Conservation (phyloP, 169 alveolate genomes). For the Amoebophrya sp. region DNA sequence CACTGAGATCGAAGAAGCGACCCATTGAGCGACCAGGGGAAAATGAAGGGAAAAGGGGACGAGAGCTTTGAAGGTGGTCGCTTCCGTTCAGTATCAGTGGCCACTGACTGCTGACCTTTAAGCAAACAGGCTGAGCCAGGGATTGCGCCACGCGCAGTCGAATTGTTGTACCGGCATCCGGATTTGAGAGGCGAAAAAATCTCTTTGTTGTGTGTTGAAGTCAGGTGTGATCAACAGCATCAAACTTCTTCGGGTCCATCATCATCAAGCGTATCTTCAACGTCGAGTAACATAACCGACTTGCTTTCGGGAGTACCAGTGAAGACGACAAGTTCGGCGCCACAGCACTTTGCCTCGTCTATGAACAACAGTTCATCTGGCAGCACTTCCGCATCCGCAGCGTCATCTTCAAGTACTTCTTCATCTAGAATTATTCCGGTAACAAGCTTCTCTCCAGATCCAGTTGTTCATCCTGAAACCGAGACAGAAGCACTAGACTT, state of each 20-base stretch:
- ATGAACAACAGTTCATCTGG: background rate
- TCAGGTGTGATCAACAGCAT: background rate
- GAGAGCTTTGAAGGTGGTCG: too few species aligned
- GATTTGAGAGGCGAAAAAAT: background rate
- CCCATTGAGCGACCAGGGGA: too few species aligned
- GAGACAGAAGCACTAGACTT: background rate
- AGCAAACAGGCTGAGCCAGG: too few species aligned
- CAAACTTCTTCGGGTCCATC: background rate
- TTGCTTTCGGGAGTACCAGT: background rate
- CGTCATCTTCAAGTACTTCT: background rate
- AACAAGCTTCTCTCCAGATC: background rate
- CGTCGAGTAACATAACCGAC: background rate
- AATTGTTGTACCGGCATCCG: background rate
- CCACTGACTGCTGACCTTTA: too few species aligned
- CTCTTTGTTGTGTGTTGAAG: background rate
- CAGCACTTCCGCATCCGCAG: background rate
- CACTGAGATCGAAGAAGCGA: too few species aligned
- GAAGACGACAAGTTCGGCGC: background rate
- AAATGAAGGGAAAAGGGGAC: too few species aligned
- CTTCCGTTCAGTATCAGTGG: too few species aligned
- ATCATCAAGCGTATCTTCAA: background rate
- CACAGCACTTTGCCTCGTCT: background rate
- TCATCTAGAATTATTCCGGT: background rate
- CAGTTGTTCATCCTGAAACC: background rate
- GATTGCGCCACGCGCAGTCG: background rate